Conservation (phyloP, 1,284 basidiomycete species). For the Ceratobasidium sp. region DNA sequence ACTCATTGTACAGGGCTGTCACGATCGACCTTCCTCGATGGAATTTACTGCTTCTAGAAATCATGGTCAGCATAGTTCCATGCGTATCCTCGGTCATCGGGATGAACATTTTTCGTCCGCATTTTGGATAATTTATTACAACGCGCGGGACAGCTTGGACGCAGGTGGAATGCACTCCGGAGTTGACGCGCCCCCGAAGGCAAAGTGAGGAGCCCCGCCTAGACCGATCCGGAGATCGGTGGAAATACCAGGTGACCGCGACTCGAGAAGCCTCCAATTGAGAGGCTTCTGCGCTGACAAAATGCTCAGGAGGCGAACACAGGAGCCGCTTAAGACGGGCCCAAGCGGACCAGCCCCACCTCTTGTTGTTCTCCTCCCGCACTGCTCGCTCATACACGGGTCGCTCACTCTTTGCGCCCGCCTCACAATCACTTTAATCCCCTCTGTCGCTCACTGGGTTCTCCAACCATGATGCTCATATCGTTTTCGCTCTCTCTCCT, state of each 20-base stretch:
- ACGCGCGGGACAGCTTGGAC: background rate
- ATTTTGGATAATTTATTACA: background rate
- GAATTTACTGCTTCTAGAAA: conserved; percentile 13
- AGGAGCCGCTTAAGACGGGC: background rate
- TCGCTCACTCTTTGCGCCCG: conserved; percentile 12
- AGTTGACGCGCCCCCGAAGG: background rate
- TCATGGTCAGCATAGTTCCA: background rate
- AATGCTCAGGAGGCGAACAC: background rate
- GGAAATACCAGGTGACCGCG: background rate
- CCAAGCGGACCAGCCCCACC: background rate
- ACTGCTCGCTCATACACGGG: background rate
- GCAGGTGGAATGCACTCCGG: no score
- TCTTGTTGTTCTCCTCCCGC: background rate
- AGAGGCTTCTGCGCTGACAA: background rate
- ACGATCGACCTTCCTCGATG: background rate
- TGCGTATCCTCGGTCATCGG: no score
- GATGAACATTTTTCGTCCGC: no score
- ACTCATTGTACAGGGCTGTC: background rate
- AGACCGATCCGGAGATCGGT: background rate
- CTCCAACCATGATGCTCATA: conserved; percentile 14
- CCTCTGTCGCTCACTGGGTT: conserved; percentile 2
- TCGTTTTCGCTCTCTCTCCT: conserved; percentile 13
- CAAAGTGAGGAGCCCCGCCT: background rate
- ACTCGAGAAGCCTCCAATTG: background rate
- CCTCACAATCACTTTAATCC: conserved; percentile 12